Evolutionary conservation across 768 basidiomycete genomes (phyloP), one percentile per base, ranked within the genome.

Genomic region (Boletus reticulatus): DNA sequence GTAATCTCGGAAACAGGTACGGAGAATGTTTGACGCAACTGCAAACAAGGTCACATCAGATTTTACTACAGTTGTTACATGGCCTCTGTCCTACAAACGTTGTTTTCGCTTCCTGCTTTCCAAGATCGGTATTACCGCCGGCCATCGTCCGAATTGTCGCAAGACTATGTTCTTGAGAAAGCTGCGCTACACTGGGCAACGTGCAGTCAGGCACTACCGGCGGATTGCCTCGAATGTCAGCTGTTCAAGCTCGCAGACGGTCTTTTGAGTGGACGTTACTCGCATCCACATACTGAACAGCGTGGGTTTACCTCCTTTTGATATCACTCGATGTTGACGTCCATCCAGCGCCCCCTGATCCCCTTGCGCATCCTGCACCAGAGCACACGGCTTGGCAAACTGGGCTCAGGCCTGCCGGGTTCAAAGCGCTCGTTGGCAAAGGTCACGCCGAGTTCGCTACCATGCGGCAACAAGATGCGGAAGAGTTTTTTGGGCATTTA

Each of bases 391-490:
- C 67, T 24, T 71, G 71, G 71, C 96, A 98, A 67, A 83, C 81
- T 22, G 97, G 97, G 0, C 70, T 99, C 41, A 81, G 82, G 42
- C 97, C 96, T 0, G 77, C 78, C 1, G 84, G 83, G 59, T 93
- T 98, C 78, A 98, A 98, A 72, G 75, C 85, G 6, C 81, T 98
- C 11, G 83, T 98, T 36, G 96, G 96, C 3, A 91, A 89, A 61
- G 94, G 92, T 1, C 97, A 98, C 64, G 83, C 83, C 32, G 97
- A 98, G 73, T 98, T 98, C 64, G 78, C 89, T 34, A 98, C 95
- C 45, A 98, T 98, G 95, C 81, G 84, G 50, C 96, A 99, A 71
- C 97, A 98, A 67, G 97, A 99, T 65, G 85, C 94, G 6, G 94
- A 96, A 66, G 96, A 98, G 72, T 98, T 98, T 75, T 80, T 99